Base-by-base conservation (phyloP, 768 basidiomycete genomes). In the Mycena chlorophos region DNA sequence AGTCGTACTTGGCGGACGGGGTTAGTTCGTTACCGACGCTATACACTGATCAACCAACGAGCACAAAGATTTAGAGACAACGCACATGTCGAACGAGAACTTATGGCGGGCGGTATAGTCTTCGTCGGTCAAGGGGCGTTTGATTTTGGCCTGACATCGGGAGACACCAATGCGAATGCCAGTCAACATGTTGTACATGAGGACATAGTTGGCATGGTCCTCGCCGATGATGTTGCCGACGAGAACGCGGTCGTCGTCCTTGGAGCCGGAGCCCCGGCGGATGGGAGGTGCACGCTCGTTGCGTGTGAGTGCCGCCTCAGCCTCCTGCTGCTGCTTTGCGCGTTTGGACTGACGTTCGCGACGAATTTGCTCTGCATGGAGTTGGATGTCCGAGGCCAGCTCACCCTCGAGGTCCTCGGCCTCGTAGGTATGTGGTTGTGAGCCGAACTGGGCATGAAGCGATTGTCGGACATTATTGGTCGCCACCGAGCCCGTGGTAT, bases 171-270 rank as follows among this genome's bases (percentile, higher is more conserved):
- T 94, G 38, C 97, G 84, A 58, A 99, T 99, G 4, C 97, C 97
- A 3, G 97, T 99, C 65, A 99, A 79, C 97, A 99, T 99, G 76
- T 99, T 98, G 76, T 98, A 99, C 97, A 98, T 98, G 66, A 99
- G 75, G 55, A 98, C 91, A 64, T 98, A 99, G 76, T 99, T 99
- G 71, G 89, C 95, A 73, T 99, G 97, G 65, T 86, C 96, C 69
- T 98, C 95, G n/a, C 94, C 92, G 61, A 99, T 97, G 62, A 98
- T 74, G 69, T 98, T 98, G 1, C 97, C 97, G 0, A 54, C 56
- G 22, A 60, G 54, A 30, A 58, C 58, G 23, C 27, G 23, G 46
- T 58, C 51, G 5, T 62, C 54, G 47, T 61, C 56, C 46, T 57
- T 61, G 17, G 49, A 39, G 26, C 40, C 50, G 5, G 60, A 57